Percentiles rank a stretch among this genome's conserved stretches.
Conservation (phyloP, 2,329 filamentous ascomycete genomes). For the Parastagonospora avenae region DNA sequence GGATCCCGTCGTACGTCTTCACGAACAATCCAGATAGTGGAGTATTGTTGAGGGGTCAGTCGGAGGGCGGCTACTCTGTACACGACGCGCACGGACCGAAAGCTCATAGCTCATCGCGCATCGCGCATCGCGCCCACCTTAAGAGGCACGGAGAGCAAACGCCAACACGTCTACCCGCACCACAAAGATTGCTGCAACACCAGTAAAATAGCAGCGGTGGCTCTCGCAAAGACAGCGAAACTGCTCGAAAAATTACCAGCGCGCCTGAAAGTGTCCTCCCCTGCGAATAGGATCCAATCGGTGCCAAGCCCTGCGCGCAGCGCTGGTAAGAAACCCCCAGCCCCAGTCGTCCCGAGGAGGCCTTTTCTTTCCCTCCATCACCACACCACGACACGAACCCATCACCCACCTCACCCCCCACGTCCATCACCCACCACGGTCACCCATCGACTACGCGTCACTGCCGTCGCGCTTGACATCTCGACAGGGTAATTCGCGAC, state of each 20-base stretch:
- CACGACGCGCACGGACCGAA: constrained; percentile 27
- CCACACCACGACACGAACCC: constrained; percentile 34
- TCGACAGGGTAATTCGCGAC: constrained; percentile 37
- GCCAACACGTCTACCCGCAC: constrained; percentile 26
- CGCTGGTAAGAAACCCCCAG: constrained; percentile 22
- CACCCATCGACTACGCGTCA: constrained; percentile 39
- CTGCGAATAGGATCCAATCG: not conserved
- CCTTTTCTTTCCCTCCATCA: constrained; percentile 32
- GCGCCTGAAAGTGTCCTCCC: constrained; percentile 10
- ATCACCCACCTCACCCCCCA: constrained; percentile 42
- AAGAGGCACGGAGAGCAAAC: constrained; percentile 25
- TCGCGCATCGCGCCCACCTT: constrained; percentile 30
- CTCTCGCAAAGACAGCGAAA: constrained; percentile 12
- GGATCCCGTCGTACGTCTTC: too few relatives aligned
- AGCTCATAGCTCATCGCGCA: constrained; percentile 8
- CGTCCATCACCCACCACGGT: constrained; percentile 38
- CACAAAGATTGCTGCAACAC: constrained; percentile 27
- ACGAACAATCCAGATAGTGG: too few relatives aligned
- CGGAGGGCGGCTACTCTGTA: constrained; percentile 19
- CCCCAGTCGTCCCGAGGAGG: constrained; percentile 24
- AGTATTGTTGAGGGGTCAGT: not conserved
- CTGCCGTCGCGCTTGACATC: constrained; percentile 30
- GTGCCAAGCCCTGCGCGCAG: constrained; percentile 9
- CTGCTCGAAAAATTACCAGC: constrained; percentile 27
- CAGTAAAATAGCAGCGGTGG: constrained; percentile 15